Percentiles rank a stretch among this genome's conserved stretches.
Evolutionary conservation across 2,329 filamentous ascomycete species (phyloP).

Genomic region (Calonectria henricotiae): DNA sequence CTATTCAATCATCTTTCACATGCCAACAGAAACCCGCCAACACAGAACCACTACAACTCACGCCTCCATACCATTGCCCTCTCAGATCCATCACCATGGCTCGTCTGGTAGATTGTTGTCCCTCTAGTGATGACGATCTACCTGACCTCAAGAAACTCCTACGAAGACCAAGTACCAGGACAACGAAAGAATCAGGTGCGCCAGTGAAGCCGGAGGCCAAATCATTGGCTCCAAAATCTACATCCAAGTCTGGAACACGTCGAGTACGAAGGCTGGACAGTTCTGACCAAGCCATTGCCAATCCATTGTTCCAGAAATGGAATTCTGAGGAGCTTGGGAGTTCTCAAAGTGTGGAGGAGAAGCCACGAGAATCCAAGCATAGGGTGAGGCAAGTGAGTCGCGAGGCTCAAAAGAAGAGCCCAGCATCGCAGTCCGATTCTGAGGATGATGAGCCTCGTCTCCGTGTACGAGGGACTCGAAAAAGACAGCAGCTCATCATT

Average conservation of each 20-base stretch:
- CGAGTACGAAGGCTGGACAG: constrained; percentile 55
- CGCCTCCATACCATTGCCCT: constrained; percentile 1
- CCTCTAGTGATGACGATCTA: constrained; percentile 62
- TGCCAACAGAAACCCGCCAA: not conserved
- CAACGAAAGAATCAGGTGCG: constrained; percentile 39
- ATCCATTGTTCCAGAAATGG: constrained; percentile 57
- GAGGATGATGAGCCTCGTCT: constrained; percentile 38
- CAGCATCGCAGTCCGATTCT: constrained; percentile 17
- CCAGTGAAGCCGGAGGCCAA: constrained; percentile 37
- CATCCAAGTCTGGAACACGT: constrained; percentile 48
- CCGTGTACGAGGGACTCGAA: constrained; percentile 33
- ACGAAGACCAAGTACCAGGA: constrained; percentile 38
- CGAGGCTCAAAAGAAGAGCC: constrained; percentile 17
- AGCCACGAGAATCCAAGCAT: constrained; percentile 14
- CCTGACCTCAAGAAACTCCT: constrained; percentile 59
- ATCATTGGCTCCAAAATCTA: constrained; percentile 49
- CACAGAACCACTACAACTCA: not conserved
- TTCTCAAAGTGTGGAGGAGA: constrained; percentile 20
- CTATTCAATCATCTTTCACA: constrained; percentile 20
- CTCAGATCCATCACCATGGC: constrained; percentile 48
- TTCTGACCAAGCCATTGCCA: constrained; percentile 44
- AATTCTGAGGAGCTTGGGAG: constrained; percentile 46
- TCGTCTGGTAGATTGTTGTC: constrained; percentile 51
- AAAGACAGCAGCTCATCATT: constrained; percentile 35
- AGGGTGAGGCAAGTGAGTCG: constrained; percentile 28